Evolutionary conservation across 768 basidiomycete species (phyloP), one percentile per base, ranked within the genome.

Genomic region (Termitomyces sp.): DNA sequence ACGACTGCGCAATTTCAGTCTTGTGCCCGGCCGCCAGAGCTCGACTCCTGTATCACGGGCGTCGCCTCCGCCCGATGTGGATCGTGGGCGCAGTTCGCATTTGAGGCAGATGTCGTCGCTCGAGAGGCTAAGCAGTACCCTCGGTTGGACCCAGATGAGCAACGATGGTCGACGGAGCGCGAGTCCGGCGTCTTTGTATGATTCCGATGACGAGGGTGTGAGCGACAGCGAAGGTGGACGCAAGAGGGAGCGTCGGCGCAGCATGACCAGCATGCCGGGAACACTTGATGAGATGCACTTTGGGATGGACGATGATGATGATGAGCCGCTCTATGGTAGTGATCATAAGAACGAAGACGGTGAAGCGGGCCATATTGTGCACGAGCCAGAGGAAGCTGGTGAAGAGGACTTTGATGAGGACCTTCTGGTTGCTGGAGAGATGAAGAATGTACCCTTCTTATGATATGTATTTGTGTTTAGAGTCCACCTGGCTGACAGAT

Each of bases 251-350:
- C 75, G 88, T 62, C 77, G 81, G 61, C 77, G 81, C 66, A 91
- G 91, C 62, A 82, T 88, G 71, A 83, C 84, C 45, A 93, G 91
- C 67, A 93, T 95, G 89, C 93, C 91, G 13, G 93, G 93, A 33
- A 88, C 90, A 22, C 71, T 93, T 60, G 84, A 88, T 59, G 82
- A 87, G 61, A 76, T 80, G 66, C 75, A 82, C 51, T 83, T 85
- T 61, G 82, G 75, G 16, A 70, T 82, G 61, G 81, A 82, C 45
- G 81, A 83, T 12, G 81, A 78, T 7, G 83, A 74, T 1, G 73
- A 71, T 11, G 70, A 72, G n/a, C 68, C 67, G 1, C 70, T 71
- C 7, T 72, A 70, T 31, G 66, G 60, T 20, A 72, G 69, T 16
- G 70, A 72, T 9, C 73, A 68, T 41, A 70, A 69, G 36, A 75